phyloP scores from a whole-genome alignment of 768 basidiomycete species.

The Crassisporium funariophilum region DNA sequence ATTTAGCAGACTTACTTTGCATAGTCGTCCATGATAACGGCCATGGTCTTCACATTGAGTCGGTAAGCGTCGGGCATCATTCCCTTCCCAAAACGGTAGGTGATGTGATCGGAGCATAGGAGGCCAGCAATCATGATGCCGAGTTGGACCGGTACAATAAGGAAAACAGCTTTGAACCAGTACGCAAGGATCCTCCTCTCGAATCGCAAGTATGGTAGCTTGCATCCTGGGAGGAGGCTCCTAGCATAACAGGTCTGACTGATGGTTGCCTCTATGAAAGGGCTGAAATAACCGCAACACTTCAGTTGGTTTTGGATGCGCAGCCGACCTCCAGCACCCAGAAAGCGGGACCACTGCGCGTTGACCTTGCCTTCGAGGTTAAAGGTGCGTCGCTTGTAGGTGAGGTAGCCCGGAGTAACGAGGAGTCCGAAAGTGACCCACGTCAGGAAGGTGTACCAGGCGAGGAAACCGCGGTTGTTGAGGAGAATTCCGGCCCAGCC shows the following conservation, averaged over 20 bases:
- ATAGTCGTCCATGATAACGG: too few species aligned
- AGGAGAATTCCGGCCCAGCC: conserved; percentile 84
- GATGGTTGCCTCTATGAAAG: conserved; percentile 78
- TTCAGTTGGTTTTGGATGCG: conserved; percentile 71
- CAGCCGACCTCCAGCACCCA: conserved; percentile 61
- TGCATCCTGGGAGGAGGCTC: conserved; percentile 73
- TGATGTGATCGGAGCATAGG: too few species aligned
- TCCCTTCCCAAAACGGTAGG: too few species aligned
- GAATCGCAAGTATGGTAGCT: conserved; percentile 59
- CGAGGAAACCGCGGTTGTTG: conserved; percentile 85
- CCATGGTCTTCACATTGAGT: too few species aligned
- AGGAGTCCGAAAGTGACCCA: conserved; percentile 78
- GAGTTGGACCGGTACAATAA: conserved; percentile 68
- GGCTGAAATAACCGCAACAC: conserved; percentile 82
- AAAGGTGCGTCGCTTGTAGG: conserved; percentile 62
- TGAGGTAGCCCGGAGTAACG: conserved; percentile 76
- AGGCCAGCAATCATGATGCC: conserved; percentile 62
- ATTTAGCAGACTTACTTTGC: too few species aligned
- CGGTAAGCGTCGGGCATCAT: too few species aligned
- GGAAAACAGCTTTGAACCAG: conserved; percentile 69
- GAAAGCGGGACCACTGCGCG: conserved; percentile 64
- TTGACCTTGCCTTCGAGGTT: conserved; percentile 80
- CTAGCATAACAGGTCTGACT: conserved; percentile 75
- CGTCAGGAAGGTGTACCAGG: conserved; percentile 72
- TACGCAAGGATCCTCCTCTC: conserved; percentile 52